Base-by-base conservation (phyloP, 2,329 filamentous ascomycete species). In the Graphiopsis chlorocephala region DNA sequence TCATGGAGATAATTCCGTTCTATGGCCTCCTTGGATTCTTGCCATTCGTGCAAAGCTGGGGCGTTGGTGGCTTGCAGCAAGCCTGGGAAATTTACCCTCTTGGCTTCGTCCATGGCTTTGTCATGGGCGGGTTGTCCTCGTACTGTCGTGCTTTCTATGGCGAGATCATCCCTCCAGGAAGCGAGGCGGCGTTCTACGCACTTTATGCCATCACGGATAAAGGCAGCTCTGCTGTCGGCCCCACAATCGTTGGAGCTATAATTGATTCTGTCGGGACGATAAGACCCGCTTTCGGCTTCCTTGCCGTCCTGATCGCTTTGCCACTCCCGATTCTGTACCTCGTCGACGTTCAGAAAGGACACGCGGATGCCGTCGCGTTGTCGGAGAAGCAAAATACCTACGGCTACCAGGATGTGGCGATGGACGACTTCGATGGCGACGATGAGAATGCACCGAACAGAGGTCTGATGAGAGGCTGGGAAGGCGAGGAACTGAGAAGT, bases 151-250 rank as follows among this genome's bases (percentile, higher is more conserved):
- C 91, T 48, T 85, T 97, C 17, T 98, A 91, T 74, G 92, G 92
- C 11, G 90, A 96, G 73, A 84, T 97, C 64, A 95, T 98, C 60
- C 94, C 94, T 0, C 91, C 92, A 0, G 93, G 93, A 7, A 93
- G 90, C 17, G 94, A 98, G 78, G 92, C 93, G 0, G 92, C 93
- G 0, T 97, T 98, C 73, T 97, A 95, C 74, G 93, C 93, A 0
- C 82, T 97, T 1, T 97, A 97, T 75, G 93, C 94, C 47, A 96
- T 97, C 66, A 97, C 94, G 0, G 94, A 98, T 76, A 98, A 97
- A 77, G 93, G 93, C 0, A 95, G 91, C 23, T 95, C 91, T 73
- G 85, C 96, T 2, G 94, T 97, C 74, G 94, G 94, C 0, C 94
- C 94, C 0, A 90, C 91, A 0, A 91, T 98, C 70, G 93, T 97